These are phyloP conservation scores for Hsuehochloa calcarea DNA, from an alignment of 176 grass and related monocot species.

Conservation along the genomic window DNA sequence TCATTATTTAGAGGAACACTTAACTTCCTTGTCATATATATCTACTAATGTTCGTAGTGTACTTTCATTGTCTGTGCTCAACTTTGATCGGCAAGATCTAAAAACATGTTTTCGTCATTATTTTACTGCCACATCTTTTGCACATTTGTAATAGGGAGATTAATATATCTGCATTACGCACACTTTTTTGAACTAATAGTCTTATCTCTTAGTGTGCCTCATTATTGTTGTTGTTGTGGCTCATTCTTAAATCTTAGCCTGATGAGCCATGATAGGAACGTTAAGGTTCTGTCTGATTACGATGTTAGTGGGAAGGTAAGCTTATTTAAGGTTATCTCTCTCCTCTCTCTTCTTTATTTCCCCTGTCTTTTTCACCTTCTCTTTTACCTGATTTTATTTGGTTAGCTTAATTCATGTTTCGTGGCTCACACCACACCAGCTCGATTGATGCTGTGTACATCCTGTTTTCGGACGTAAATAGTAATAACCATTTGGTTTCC, in stretches of 20 bases:
- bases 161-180: background rate
- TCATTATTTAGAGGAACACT: background rate
- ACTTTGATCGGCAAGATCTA: background rate
- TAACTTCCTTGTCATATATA: background rate
- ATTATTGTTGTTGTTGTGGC: slow-evolving; percentile 32
- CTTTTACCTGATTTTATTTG: background rate
- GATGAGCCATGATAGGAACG: slow-evolving; percentile 52
- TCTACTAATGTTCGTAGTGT: slow-evolving; percentile 4
- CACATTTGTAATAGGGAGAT: background rate
- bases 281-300: slow-evolving; percentile 56
- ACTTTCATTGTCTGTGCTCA: background rate
- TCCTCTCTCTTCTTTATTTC: background rate
- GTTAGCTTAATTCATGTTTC: background rate
- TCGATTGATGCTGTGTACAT: too few species aligned
- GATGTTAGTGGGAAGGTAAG: slow-evolving; percentile 89
- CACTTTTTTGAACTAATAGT: background rate
- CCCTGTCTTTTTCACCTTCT: background rate
- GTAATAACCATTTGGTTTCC: too few species aligned
- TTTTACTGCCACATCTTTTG: background rate
- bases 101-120: background rate
- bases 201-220: background rate
- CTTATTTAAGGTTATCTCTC: background rate
- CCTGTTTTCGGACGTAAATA: too few species aligned
- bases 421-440: background rate
- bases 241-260: slow-evolving; percentile 79